A percentile compares a stretch with the other conserved stretches of the same genome.
Evolutionary conservation across 148 eudicot genomes (phyloP).

Genomic region (Nepenthes gracilis): DNA sequence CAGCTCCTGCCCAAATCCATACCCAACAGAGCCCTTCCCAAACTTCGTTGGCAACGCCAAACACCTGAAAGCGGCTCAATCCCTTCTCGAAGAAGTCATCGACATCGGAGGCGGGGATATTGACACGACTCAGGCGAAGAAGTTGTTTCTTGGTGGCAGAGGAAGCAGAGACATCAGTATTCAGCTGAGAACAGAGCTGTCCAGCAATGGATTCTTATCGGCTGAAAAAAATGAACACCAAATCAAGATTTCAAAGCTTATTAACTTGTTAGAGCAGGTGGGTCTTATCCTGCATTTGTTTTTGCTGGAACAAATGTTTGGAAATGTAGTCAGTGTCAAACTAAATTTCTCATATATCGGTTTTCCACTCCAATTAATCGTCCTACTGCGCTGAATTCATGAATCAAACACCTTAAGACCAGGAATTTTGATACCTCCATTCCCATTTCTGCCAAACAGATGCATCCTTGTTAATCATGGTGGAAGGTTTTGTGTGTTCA

Average conservation of each 20-base stretch:
- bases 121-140: slow-evolving; percentile 36
- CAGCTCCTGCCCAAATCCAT: slow-evolving; percentile 15
- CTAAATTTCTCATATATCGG: too few relatives aligned
- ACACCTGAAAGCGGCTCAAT: slow-evolving; percentile 65
- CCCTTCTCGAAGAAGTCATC: slow-evolving; percentile 59
- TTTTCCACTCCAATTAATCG: too few relatives aligned
- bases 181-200: slow-evolving; percentile 49
- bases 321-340: too few relatives aligned
- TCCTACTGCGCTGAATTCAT: too few relatives aligned
- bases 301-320: not conserved
- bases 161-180: slow-evolving; percentile 29
- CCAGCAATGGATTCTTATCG: slow-evolving; percentile 24
- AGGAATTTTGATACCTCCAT: too few relatives aligned
- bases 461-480: too few relatives aligned
- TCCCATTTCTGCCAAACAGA: too few relatives aligned
- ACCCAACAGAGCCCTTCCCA: slow-evolving; percentile 22
- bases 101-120: slow-evolving; percentile 38
- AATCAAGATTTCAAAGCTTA: slow-evolving; percentile 56
- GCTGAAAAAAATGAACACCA: slow-evolving; percentile 48
- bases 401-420: too few relatives aligned
- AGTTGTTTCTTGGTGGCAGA: slow-evolving; percentile 35
- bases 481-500: too few relatives aligned
- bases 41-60: slow-evolving; percentile 31
- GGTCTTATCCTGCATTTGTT: slow-evolving; percentile 3
- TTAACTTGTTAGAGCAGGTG: slow-evolving; percentile 81